These are phyloP conservation scores for Lepiota venenata DNA, from an alignment of 768 basidiomycete species.

Conservation along the genomic window DNA sequence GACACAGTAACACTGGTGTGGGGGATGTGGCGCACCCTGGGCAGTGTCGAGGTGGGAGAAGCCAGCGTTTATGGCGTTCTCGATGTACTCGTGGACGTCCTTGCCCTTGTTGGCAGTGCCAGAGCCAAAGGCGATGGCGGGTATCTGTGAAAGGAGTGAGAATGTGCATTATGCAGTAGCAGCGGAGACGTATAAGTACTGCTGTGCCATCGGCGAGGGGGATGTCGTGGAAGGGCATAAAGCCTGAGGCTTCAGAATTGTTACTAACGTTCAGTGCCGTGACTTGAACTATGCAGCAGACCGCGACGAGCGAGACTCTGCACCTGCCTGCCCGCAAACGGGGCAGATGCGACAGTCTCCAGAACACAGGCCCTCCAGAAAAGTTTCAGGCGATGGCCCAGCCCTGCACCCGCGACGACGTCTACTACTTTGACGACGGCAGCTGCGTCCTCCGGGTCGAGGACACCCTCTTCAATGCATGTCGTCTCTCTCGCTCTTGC, in stretches of 20 bases:
- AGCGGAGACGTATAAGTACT: constrained; percentile 20
- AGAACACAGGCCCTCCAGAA: constrained; percentile 6
- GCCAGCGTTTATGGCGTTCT: constrained; percentile 55
- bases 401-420: constrained; percentile 37
- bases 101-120: constrained; percentile 42
- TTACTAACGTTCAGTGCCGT: no score
- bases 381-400: neutral
- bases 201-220: constrained; percentile 39
- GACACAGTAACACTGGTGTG: neutral
- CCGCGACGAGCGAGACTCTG: neutral
- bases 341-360: constrained; percentile 2
- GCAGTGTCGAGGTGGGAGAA: constrained; percentile 68
- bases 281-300: no score
- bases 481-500: constrained; percentile 17
- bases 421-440: constrained; percentile 65
- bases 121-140: constrained; percentile 60
- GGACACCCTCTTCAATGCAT: constrained; percentile 66
- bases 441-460: constrained; percentile 64
- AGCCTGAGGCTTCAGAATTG: no score
- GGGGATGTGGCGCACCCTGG: constrained; percentile 33
- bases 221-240: constrained; percentile 38
- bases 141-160: constrained; percentile 39
- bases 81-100: constrained; percentile 52
- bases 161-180: neutral
- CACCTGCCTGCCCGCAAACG: constrained; percentile 1